Conservation (phyloP, 257 asterid genomes). For the Solanum chiquidenum region DNA sequence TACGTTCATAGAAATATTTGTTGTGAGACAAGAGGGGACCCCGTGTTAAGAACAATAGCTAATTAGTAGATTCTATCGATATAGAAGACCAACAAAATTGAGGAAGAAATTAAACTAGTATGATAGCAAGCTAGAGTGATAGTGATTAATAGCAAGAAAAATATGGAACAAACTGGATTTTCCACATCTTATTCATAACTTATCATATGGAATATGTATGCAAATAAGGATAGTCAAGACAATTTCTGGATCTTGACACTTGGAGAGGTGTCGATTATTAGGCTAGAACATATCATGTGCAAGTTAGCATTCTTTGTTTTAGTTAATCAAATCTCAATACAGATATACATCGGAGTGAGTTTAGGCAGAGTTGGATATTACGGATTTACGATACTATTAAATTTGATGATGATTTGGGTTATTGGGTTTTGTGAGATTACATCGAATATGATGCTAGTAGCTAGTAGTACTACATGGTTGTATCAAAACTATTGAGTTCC, state of each 20-base stretch:
- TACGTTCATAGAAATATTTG: background rate
- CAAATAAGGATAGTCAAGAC: background rate
- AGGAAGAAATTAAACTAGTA: background rate
- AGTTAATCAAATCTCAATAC: background rate
- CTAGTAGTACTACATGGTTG: background rate
- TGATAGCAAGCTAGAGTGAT: background rate
- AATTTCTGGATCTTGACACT: background rate
- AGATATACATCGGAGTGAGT: background rate
- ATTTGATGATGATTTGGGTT: background rate
- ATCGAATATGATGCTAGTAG: background rate
- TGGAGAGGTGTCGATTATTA: background rate
- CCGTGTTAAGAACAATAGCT: background rate
- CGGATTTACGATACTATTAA: background rate
- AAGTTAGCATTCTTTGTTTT: background rate
- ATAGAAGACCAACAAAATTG: background rate
- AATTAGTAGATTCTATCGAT: background rate
- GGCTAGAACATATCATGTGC: background rate
- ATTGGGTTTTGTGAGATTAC: background rate
- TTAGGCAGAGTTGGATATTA: background rate
- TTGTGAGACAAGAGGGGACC: background rate
- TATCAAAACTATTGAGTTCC: background rate
- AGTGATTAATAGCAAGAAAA: background rate
- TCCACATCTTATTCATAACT: background rate
- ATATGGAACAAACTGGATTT: background rate
- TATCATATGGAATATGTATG: background rate